Evolutionary conservation across 2,329 filamentous ascomycete species (phyloP).

Genomic region (Colletotrichum limetticola): DNA sequence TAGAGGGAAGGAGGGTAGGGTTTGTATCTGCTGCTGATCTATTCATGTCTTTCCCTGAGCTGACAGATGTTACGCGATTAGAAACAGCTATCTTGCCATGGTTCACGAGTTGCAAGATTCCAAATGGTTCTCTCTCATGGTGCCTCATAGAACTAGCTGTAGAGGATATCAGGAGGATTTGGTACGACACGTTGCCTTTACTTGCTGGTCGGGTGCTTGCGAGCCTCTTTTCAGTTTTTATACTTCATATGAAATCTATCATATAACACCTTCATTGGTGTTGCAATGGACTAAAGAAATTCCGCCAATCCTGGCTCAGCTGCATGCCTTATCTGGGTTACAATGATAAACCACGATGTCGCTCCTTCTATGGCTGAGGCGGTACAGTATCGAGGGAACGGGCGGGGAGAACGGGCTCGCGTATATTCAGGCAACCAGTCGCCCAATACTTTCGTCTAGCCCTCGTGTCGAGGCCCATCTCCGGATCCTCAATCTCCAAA

Average conservation of each 20-base stretch:
- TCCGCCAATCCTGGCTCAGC: neutral
- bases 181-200: no score
- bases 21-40: neutral
- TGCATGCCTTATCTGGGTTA: neutral
- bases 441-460: neutral
- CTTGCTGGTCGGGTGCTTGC: no score
- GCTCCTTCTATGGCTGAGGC: neutral
- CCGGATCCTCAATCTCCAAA: neutral
- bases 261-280: neutral
- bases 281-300: neutral
- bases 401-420: neutral
- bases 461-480: neutral
- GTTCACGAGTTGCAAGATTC: neutral
- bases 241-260: neutral
- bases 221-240: neutral
- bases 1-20: neutral
- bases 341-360: neutral
- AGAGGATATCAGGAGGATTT: neutral
- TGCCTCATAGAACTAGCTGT: neutral
- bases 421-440: neutral
- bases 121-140: neutral
- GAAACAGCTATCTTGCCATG: neutral
- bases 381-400: neutral
- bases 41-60: neutral
- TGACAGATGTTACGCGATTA: neutral